Conservation (phyloP, 306 rosid genomes). For the Neltuma alba region DNA sequence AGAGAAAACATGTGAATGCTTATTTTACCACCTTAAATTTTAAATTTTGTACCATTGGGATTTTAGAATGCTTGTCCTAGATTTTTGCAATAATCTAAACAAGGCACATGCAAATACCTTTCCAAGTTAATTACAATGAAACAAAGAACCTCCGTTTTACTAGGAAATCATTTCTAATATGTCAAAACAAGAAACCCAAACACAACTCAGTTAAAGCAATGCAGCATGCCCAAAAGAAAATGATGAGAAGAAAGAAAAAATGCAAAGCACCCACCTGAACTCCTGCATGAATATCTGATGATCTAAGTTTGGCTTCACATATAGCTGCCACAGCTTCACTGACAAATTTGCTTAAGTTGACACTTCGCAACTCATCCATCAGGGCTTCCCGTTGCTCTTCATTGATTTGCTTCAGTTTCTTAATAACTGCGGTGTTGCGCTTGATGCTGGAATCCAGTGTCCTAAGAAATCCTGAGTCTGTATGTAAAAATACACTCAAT, state of each 20-base stretch:
- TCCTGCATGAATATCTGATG: conserved; percentile 93
- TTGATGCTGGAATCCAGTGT: conserved; percentile 94
- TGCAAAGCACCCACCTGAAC: conserved; percentile 68
- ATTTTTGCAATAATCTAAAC: conserved; percentile 15
- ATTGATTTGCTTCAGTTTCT: conserved; percentile 94
- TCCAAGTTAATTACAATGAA: conserved; percentile 11
- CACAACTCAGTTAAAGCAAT: neutral
- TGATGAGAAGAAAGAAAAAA: conserved; percentile 17
- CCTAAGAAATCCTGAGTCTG: conserved; percentile 88
- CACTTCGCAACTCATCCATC: conserved; percentile 85
- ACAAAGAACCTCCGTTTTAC: conserved; percentile 15
- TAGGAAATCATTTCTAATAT: conserved; percentile 13
- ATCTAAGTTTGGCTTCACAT: conserved; percentile 93
- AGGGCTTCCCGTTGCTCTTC: conserved; percentile 93
- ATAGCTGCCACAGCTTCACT: conserved; percentile 97
- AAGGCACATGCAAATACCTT: conserved; percentile 8
- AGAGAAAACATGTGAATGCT: neutral
- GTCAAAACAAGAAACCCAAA: conserved; percentile 20
- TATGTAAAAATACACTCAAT: conserved; percentile 32
- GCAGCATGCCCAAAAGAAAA: neutral
- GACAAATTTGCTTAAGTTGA: conserved; percentile 97
- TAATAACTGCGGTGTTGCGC: conserved; percentile 95
- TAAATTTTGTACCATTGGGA: neutral
- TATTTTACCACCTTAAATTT: neutral
- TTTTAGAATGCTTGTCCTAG: conserved; percentile 6